Evolutionary conservation across 192 early-diverging fungal genomes (phyloP), one percentile per base, ranked within the genome.

Genomic region (Entomortierella chlamydospora): DNA sequence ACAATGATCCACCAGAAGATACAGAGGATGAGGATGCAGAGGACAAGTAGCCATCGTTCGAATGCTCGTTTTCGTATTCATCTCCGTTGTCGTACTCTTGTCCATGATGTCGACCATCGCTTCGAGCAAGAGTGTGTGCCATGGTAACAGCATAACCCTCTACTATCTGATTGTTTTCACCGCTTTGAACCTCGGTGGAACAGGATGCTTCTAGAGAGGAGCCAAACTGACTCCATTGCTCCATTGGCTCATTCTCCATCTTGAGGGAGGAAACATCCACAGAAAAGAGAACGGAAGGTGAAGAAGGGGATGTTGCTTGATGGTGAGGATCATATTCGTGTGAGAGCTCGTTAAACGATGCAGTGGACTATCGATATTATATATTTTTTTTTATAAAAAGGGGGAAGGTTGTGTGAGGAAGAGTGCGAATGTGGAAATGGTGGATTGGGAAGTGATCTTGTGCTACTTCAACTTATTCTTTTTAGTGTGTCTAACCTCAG

Each of bases 201-300:
- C 20, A n/a, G 23, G 58, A 49, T 10, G 57, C 39, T 11, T 74
- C 66, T 26, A 55, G 30, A 28, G 68, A 53, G 26, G 57, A 42
- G 1, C 57, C 68, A 34, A 79, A 37, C 9, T 79, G 51, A 51
- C 55, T 70, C 76, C 76, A 79, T 28, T 79, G 76, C 29, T 70
- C 61, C 50, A 65, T 56, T 6, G 56, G 68, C 49, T 70, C 76
- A 34, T 58, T 57, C 1, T 17, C 59, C 2, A 49, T 11, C 8
- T 56, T 39, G 18, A 45, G 37, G 22, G 60, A 43, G 0, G 56
- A 8, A 18, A 20, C 15, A 28, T 17, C 42, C 4, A 62, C 76
- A 13, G 76, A 79, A 42, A 79, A 70, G 15, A 79, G 76, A 11
- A 62, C 68, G 0, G 76, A 79, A 15, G 76, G 68, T 0, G 76